phyloP scores from a whole-genome alignment of 2,329 filamentous ascomycete genomes.

The Aspergillus vadensis region DNA sequence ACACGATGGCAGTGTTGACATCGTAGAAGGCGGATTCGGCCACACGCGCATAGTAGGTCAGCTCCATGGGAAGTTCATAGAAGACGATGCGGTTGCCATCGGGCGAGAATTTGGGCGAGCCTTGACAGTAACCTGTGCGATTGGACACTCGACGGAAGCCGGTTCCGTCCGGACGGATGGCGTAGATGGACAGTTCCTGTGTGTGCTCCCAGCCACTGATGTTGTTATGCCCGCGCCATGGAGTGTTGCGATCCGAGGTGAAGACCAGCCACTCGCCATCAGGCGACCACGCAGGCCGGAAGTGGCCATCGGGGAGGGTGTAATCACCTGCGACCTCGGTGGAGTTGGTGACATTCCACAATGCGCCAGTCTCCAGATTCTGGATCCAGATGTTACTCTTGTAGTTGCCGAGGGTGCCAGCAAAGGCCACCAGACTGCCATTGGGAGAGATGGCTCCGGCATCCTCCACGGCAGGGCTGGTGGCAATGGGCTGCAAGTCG shows the following conservation, averaged over 20 bases:
- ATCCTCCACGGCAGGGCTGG: conserved; percentile 43
- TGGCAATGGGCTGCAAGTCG: conserved; percentile 36
- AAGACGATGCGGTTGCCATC: conserved; percentile 42
- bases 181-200: conserved; percentile 46
- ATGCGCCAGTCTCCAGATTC: conserved; percentile 37
- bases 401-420: conserved; percentile 40
- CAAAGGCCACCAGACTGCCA: conserved; percentile 42
- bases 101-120: conserved; percentile 43
- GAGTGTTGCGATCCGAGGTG: conserved; percentile 46
- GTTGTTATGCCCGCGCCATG: conserved; percentile 45
- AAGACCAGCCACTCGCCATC: conserved; percentile 47
- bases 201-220: conserved; percentile 47
- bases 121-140: conserved; percentile 39
- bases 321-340: conserved; percentile 19
- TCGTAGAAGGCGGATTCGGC: conserved; percentile 21
- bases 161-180: conserved; percentile 40
- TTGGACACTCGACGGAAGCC: conserved; percentile 39
- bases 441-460: conserved; percentile 42
- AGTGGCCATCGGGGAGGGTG: conserved; percentile 39
- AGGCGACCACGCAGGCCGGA: conserved; percentile 45
- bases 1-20: conserved; percentile 1
- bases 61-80: conserved; percentile 44
- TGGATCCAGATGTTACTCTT: conserved; percentile 46
- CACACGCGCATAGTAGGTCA: conserved; percentile 43
- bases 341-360: conserved; percentile 43